phyloP scores from a whole-genome alignment of 2,329 filamentous ascomycete genomes.

The Clonostachys rhizophaga region DNA sequence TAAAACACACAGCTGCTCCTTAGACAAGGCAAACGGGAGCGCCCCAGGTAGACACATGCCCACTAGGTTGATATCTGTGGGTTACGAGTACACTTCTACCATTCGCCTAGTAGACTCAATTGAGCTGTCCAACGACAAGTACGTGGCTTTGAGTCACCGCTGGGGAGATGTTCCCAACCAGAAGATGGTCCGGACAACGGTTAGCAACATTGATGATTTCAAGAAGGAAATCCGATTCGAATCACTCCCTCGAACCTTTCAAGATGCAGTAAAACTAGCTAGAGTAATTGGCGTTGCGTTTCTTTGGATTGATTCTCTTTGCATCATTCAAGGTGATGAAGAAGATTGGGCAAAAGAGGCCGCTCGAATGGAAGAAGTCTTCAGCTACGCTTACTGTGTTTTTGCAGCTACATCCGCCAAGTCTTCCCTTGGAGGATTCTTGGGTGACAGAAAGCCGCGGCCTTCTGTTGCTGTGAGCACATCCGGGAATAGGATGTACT shows the following conservation, averaged over 20 bases:
- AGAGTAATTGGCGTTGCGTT: conserved; percentile 11
- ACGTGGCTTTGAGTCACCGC: not conserved
- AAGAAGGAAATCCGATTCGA: not conserved
- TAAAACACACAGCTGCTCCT: not conserved
- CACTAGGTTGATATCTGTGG: not conserved
- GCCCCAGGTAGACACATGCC: not conserved
- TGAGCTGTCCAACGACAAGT: not conserved
- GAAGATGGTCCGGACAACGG: not conserved
- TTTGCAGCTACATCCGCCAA: not conserved
- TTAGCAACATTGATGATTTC: not conserved
- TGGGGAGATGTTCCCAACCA: not conserved
- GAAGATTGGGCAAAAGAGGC: conserved; percentile 16
- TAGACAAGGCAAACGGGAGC: not conserved
- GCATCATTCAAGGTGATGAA: conserved; percentile 13
- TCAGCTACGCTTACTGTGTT: not conserved
- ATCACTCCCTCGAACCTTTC: not conserved
- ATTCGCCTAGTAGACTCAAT: not conserved
- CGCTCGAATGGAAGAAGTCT: conserved; percentile 11
- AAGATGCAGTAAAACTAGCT: not conserved
- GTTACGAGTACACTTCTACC: not conserved
- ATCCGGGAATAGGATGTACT: not conserved
- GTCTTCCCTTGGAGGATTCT: not conserved
- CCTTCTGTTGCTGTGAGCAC: not conserved
- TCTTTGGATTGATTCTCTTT: conserved; percentile 7
- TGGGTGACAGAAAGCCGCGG: not conserved